Conservation (phyloP, 1,284 basidiomycete genomes). For the Melampsora americana region DNA sequence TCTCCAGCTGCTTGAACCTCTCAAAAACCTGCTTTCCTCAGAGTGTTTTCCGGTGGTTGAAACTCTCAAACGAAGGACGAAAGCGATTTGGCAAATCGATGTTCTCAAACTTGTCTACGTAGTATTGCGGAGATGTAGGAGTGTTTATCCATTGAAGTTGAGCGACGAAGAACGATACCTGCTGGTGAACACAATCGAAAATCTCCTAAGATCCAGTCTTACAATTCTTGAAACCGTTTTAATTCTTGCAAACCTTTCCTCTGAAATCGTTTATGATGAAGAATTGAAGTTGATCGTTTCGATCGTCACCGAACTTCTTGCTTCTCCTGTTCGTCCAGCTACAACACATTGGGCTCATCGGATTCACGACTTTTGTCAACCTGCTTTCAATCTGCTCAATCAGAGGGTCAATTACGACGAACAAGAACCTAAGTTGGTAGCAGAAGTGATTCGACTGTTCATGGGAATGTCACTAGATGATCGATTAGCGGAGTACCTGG, state of each 20-base stretch:
- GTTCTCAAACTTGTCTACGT: constrained; percentile 40
- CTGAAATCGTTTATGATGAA: constrained; percentile 34
- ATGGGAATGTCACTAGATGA: constrained; percentile 42
- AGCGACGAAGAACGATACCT: constrained; percentile 30
- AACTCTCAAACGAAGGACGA: constrained; percentile 29
- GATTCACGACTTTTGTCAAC: constrained; percentile 42
- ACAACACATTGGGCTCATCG: constrained; percentile 42
- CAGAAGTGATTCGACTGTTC: constrained; percentile 34
- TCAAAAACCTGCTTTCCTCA: constrained; percentile 31
- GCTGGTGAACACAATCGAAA: constrained; percentile 26
- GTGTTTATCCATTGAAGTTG: constrained; percentile 14
- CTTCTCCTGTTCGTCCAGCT: constrained; percentile 31
- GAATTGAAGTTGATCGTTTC: constrained; percentile 38
- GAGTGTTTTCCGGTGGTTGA: constrained; percentile 36
- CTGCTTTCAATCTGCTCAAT: constrained; percentile 39
- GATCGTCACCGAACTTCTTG: constrained; percentile 33
- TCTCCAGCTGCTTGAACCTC: constrained; percentile 25
- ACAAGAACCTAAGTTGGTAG: constrained; percentile 38
- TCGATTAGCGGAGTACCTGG: constrained; percentile 36
- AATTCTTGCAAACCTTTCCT: constrained; percentile 19
- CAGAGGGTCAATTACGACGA: constrained; percentile 22
- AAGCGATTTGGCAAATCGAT: constrained; percentile 33
- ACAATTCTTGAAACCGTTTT: constrained; percentile 36
- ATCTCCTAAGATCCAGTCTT: constrained; percentile 33
- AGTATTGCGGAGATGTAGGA: constrained; percentile 25